phyloP scores from a whole-genome alignment of 768 basidiomycete genomes.

The Rhodotorula graminis region DNA sequence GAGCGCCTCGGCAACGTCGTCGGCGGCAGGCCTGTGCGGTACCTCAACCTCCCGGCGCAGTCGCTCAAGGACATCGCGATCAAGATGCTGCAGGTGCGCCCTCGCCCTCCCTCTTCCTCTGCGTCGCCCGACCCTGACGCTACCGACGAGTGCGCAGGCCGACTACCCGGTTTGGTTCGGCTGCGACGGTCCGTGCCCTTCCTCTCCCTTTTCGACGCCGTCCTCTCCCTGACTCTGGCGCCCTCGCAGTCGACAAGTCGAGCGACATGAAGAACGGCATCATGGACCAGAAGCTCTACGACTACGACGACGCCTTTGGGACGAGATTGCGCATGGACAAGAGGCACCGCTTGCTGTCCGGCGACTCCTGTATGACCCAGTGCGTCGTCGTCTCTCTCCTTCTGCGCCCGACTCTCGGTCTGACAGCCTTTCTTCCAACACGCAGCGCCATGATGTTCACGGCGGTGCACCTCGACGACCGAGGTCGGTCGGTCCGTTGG shows the following conservation, averaged over 20 bases:
- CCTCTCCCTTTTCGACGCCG: not conserved
- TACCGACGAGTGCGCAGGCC: constrained; percentile 41
- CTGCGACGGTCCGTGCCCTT: constrained; percentile 50
- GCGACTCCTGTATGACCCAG: constrained; percentile 89
- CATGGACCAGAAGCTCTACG: constrained; percentile 63
- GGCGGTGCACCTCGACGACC: constrained; percentile 75
- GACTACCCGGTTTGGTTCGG: constrained; percentile 46
- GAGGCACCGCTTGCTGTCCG: constrained; percentile 71
- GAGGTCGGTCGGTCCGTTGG: constrained; percentile 73
- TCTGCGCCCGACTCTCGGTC: not conserved
- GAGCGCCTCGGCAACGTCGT: constrained; percentile 89
- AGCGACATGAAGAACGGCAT: constrained; percentile 67
- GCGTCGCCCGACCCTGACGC: too few relatives aligned
- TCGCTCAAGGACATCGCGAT: constrained; percentile 66
- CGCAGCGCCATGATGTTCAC: constrained; percentile 68
- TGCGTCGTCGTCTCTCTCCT: constrained; percentile 40
- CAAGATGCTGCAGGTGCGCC: constrained; percentile 38
- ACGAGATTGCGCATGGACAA: constrained; percentile 75
- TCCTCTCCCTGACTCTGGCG: constrained; percentile 58
- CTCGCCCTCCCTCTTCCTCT: not conserved
- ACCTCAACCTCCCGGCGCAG: constrained; percentile 45
- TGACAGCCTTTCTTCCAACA: not conserved
- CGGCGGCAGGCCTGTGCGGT: constrained; percentile 76
- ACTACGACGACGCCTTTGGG: constrained; percentile 67
- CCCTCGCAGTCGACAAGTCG: constrained; percentile 73